A percentile compares a stretch with the other conserved stretches of the same genome.
phyloP scores from a whole-genome alignment of 441 rosid genomes.

The Kokia cookei region DNA sequence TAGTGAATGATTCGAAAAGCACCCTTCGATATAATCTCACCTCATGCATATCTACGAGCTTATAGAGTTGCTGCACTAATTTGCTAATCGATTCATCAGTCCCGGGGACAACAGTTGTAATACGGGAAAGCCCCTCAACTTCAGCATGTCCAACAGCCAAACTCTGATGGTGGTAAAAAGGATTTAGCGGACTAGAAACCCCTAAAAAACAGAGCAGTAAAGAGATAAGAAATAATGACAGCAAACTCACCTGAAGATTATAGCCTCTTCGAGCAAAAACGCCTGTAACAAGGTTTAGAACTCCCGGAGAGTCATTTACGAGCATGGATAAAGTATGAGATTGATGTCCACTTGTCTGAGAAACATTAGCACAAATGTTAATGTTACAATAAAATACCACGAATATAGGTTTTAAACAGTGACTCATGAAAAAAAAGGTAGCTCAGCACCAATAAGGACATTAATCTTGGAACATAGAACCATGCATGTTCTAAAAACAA shows the following conservation, averaged over 20 bases:
- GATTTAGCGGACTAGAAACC: slow-evolving; percentile 5
- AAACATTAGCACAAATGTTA: background rate
- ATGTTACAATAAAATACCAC: background rate
- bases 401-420: background rate
- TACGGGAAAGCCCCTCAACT: slow-evolving; percentile 56
- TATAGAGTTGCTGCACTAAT: slow-evolving; percentile 59
- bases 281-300: slow-evolving; percentile 58
- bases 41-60: slow-evolving; percentile 59
- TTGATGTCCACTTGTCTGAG: slow-evolving; percentile 43
- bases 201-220: background rate
- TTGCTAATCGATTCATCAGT: slow-evolving; percentile 56
- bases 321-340: slow-evolving; percentile 64
- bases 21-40: slow-evolving; percentile 17
- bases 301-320: slow-evolving; percentile 57
- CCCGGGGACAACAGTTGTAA: slow-evolving; percentile 67
- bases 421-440: background rate
- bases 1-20: background rate
- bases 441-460: background rate
- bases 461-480: background rate
- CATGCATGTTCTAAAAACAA: background rate
- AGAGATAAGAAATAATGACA: background rate
- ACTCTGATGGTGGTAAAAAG: slow-evolving; percentile 31
- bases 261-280: slow-evolving; percentile 70
- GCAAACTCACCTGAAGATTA: slow-evolving; percentile 50
- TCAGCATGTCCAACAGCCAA: slow-evolving; percentile 68